Evolutionary conservation across 116 monocot genomes (phyloP), one percentile per base, ranked within the genome.

Genomic region (Dioscorea cayenensis): DNA sequence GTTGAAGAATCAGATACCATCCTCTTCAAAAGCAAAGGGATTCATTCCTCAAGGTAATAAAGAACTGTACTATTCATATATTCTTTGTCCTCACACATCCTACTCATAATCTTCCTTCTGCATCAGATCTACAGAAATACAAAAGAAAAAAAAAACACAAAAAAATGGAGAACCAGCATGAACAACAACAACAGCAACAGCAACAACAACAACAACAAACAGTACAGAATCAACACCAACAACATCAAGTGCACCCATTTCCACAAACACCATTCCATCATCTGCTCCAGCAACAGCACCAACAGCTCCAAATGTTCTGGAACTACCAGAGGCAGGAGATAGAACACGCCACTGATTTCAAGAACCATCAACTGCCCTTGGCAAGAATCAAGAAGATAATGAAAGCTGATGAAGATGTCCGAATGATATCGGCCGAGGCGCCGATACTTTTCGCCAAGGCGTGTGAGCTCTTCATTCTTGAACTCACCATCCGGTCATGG

Each of bases 401-500:
- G 85, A 85, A 81, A 69, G 85, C 85, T n/a, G 85, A 85, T 32
- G 81, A 81, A 61, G 85, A 85, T 62, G 85, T 85, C n/a, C 74
- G 81, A 23, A 85, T 85, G 85, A 81, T 85, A 64, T 77, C 85
- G 1, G 85, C 81, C 1, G 85, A 85, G 58, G 85, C 85, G 0
- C 82, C 85, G 23, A 71, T 81, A 25, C 76, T 85, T 13, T 85
- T 85, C 36, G 85, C 81, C 73, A 81, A 82, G 70, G 85, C 85
- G 32, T 85, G 85, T 65, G 85, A 85, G 82, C 78, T 85, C 73
- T 85, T 85, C 85, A 79, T 85, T 73, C 79, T 82, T 1, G 85
- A 85, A 70, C 82, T 85, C 78, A 85, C 85, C 66, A 73, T 79
- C 62, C 81, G 85, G 3, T 76, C 82, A 0, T 85, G 85, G 85